Evolutionary conservation across 495 filamentous ascomycete species (phyloP).

Genomic region (Talaromyces borbonicus): DNA sequence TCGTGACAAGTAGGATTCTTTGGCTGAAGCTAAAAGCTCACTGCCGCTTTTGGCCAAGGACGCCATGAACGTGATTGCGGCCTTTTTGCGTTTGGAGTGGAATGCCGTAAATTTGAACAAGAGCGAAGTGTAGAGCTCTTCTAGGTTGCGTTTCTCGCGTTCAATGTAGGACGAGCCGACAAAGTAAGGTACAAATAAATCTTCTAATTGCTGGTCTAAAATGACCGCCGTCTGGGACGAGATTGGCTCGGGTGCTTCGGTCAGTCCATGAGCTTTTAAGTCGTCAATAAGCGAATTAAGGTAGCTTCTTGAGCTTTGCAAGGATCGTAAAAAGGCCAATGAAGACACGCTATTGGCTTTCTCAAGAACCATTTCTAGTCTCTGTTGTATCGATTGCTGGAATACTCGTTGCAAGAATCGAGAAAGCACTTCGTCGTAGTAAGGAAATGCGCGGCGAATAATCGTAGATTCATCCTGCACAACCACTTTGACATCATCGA

Average conservation of each 20-base stretch:
- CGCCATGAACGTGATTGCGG: conserved; percentile 78
- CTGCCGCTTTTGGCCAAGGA: conserved; percentile 78
- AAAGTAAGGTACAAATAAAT: conserved; percentile 93
- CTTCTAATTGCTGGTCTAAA: conserved; percentile 92
- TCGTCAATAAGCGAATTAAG: conserved; percentile 82
- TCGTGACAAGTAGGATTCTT: conserved; percentile 68
- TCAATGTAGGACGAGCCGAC: conserved; percentile 93
- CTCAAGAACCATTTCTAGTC: conserved; percentile 90
- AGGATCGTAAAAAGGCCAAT: conserved; percentile 78
- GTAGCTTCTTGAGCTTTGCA: conserved; percentile 82
- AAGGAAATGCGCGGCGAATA: conserved; percentile 91
- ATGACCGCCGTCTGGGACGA: conserved; percentile 76
- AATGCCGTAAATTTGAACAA: conserved; percentile 93
- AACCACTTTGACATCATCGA: conserved; percentile 92
- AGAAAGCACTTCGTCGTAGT: conserved; percentile 83
- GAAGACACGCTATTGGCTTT: conserved; percentile 87
- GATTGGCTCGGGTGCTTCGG: conserved; percentile 85
- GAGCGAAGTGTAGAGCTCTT: conserved; percentile 85
- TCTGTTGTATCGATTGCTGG: conserved; percentile 94
- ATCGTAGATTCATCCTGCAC: conserved; percentile 94
- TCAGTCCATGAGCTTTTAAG: conserved; percentile 86
- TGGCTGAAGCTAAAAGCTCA: conserved; percentile 70
- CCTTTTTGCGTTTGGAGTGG: conserved; percentile 76
- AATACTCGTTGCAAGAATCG: conserved; percentile 93
- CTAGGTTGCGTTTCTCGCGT: conserved; percentile 77